Conservation (phyloP, 108 stramenopile genomes). For the Cylindrotheca closterium region DNA sequence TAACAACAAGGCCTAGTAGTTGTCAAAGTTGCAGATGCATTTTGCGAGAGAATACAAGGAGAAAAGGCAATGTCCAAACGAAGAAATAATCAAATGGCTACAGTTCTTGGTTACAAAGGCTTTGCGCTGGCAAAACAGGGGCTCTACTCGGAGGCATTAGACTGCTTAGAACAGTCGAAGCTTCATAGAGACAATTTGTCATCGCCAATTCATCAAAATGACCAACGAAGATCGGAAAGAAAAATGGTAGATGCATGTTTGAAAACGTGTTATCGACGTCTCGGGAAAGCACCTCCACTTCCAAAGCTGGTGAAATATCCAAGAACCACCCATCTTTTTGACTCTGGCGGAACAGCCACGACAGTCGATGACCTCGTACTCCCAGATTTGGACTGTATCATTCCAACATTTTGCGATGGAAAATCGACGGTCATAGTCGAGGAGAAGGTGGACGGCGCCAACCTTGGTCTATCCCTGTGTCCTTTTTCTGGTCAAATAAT, state of each 20-base stretch:
- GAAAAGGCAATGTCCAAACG: not conserved
- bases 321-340: constrained; percentile 26
- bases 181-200: not conserved
- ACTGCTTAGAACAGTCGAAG: not conserved
- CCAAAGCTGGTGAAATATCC: constrained; percentile 21
- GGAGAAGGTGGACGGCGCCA: constrained; percentile 64
- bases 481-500: constrained; percentile 11
- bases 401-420: constrained; percentile 6
- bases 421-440: constrained; percentile 27
- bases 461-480: constrained; percentile 40
- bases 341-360: constrained; percentile 29
- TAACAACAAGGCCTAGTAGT: not conserved
- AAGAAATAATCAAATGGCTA: not conserved
- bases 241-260: not conserved
- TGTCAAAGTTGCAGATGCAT: not conserved
- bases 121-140: not conserved
- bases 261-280: not conserved
- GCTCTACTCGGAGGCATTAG: not conserved
- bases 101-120: not conserved
- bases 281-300: constrained; percentile 3
- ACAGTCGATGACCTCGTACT: constrained; percentile 29
- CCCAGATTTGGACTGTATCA: not conserved
- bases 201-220: not conserved
- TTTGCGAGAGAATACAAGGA: not conserved
- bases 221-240: not conserved